Evolutionary conservation across 305 asterid genomes (phyloP).

Genomic region (Ajuga reptans): DNA sequence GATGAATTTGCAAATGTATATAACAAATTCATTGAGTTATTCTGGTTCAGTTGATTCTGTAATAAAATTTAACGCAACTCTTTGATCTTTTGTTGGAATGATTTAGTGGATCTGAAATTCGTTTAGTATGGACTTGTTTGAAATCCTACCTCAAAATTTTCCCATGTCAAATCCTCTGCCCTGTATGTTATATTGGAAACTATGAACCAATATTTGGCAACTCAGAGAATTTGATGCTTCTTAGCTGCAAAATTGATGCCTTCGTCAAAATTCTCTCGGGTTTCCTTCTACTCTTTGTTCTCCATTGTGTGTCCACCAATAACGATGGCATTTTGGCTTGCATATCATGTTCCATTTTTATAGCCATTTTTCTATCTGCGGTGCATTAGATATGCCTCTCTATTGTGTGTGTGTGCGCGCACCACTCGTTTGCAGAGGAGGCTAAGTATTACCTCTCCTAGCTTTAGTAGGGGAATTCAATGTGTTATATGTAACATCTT

Average conservation of each 20-base stretch:
- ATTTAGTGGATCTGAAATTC: not conserved
- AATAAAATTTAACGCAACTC: not conserved
- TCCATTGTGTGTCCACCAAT: not conserved
- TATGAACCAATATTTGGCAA: not conserved
- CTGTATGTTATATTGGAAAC: not conserved
- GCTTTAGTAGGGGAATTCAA: too few relatives aligned
- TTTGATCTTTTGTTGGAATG: not conserved
- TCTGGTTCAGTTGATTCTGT: not conserved
- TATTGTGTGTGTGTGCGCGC: not conserved
- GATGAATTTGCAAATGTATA: not conserved
- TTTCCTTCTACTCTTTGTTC: not conserved
- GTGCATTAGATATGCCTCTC: not conserved
- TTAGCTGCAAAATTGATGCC: not conserved
- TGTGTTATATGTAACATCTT: not conserved
- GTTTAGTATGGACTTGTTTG: not conserved
- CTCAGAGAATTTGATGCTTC: not conserved
- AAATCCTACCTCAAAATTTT: too few relatives aligned
- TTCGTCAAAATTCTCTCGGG: not conserved
- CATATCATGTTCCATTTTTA: not conserved
- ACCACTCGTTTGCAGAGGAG: too few relatives aligned
- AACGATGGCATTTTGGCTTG: not conserved
- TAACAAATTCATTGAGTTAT: not conserved
- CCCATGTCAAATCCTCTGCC: too few relatives aligned
- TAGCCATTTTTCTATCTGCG: too few relatives aligned
- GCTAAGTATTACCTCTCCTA: too few relatives aligned